Conservation (phyloP, 176 grass and related monocot species). For the Coix lacrymajobi region DNA sequence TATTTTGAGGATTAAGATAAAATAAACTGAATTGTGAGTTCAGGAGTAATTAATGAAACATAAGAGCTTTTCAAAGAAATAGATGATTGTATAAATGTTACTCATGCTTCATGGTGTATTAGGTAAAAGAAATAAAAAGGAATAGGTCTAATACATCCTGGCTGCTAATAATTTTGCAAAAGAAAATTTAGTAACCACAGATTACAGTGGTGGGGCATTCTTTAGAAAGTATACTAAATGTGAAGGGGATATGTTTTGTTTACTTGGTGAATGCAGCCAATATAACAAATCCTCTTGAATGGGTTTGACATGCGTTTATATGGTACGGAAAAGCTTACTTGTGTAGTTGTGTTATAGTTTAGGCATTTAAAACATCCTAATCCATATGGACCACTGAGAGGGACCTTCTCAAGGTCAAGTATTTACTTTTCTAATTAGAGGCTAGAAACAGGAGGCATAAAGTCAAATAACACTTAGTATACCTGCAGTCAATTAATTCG, state of each 20-base stretch:
- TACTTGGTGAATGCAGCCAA: not conserved
- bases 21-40: not conserved
- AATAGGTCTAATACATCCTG: slow-evolving; percentile 4
- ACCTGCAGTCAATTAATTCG: not conserved
- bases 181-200: not conserved
- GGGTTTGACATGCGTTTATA: not conserved
- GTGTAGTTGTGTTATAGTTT: not conserved
- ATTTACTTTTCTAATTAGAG: slow-evolving; percentile 3
- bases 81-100: not conserved
- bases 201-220: not conserved
- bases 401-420: not conserved
- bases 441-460: not conserved
- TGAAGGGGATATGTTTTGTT: not conserved
- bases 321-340: not conserved
- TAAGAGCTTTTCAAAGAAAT: not conserved
- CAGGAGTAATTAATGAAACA: slow-evolving; percentile 1
- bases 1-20: not conserved
- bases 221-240: not conserved
- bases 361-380: not conserved
- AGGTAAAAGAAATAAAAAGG: not conserved
- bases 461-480: not conserved
- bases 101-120: not conserved
- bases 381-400: not conserved
- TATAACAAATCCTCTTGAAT: not conserved
- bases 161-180: not conserved